phyloP scores from a whole-genome alignment of 257 asterid genomes.

The Hygrophila difformis region DNA sequence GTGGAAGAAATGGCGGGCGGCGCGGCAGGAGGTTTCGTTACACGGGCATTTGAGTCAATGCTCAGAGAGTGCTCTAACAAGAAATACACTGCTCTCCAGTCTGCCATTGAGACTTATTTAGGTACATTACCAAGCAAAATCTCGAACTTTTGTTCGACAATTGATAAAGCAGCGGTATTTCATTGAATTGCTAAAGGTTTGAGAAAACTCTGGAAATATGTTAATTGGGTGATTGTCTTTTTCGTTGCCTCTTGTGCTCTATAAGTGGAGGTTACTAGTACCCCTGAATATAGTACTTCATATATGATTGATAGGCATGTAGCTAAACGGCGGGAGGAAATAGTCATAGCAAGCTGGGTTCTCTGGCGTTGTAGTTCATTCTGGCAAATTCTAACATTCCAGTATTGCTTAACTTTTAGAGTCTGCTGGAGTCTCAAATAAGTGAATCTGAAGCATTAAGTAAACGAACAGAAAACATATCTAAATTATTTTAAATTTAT shows the following conservation, averaged over 20 bases:
- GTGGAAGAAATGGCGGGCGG: constrained; percentile 62
- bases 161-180: constrained; percentile 1
- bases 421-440: too few relatives aligned
- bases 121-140: constrained; percentile 33
- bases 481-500: too few relatives aligned
- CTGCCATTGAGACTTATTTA: constrained; percentile 61
- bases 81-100: constrained; percentile 54
- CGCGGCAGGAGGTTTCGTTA: constrained; percentile 95
- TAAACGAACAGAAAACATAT: too few relatives aligned
- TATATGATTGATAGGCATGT: too few relatives aligned
- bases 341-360: background rate
- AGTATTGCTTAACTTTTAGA: too few relatives aligned
- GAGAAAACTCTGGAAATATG: constrained; percentile 10
- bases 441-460: background rate
- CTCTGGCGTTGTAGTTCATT: background rate
- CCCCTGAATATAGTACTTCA: too few relatives aligned
- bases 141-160: constrained; percentile 14
- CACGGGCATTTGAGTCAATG: constrained; percentile 94
- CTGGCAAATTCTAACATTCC: too few relatives aligned
- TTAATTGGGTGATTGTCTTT: constrained; percentile 9
- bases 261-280: too few relatives aligned
- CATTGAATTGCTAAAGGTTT: background rate
- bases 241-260: background rate
- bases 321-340: background rate
- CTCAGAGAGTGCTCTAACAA: constrained; percentile 78